phyloP scores from a whole-genome alignment of 805 yeast genomes.

The Ogataea siamensis region DNA sequence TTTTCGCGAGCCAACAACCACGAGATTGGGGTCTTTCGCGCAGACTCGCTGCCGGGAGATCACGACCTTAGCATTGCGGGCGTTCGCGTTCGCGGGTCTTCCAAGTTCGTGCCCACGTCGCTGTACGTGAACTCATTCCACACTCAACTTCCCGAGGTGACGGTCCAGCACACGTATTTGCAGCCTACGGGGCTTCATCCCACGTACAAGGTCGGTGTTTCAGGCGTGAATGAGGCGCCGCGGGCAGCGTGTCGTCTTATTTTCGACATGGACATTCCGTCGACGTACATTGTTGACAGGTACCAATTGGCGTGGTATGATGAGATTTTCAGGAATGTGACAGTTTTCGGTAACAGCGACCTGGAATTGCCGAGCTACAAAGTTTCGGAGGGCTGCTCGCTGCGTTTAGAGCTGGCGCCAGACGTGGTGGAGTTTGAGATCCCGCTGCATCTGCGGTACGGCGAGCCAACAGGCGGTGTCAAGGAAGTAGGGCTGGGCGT shows the following conservation, averaged over 20 bases:
- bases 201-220: constrained; percentile 17
- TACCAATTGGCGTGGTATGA: constrained; percentile 23
- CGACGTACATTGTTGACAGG: constrained; percentile 28
- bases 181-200: constrained; percentile 31
- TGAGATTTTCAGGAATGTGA: constrained; percentile 10
- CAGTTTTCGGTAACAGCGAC: constrained; percentile 26
- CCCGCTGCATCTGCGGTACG: constrained; percentile 34
- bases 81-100: constrained; percentile 14
- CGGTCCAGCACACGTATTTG: constrained; percentile 17
- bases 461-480: constrained; percentile 22
- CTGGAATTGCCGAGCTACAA: constrained; percentile 33
- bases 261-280: constrained; percentile 27
- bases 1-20: constrained; percentile 11
- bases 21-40: constrained; percentile 26
- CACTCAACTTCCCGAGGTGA: constrained; percentile 14
- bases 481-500: constrained; percentile 15
- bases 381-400: constrained; percentile 26
- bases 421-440: constrained; percentile 26
- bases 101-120: constrained; percentile 24
- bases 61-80: constrained; percentile 25
- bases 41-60: constrained; percentile 18
- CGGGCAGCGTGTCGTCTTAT: constrained; percentile 21
- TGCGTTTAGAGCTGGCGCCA: constrained; percentile 21
- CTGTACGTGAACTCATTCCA: constrained; percentile 25
- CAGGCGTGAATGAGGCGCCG: constrained; percentile 3